A percentile compares a stretch with the other conserved stretches of the same genome.
Evolutionary conservation across 75 land plant species (phyloP).

Genomic region (Pseudotsuga menziesii): DNA sequence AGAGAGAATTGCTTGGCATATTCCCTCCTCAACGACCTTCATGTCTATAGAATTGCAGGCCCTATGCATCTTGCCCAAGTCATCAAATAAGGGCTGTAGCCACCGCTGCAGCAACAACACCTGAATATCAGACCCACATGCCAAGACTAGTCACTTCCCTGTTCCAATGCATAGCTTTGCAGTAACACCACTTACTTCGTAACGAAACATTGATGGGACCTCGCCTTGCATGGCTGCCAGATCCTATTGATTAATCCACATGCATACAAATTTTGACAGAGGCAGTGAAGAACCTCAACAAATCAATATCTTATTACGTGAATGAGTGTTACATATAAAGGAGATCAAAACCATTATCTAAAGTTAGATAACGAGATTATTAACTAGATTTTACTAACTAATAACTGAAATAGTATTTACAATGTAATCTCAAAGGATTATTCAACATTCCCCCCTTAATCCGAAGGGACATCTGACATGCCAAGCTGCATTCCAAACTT

Average conservation of each 20-base stretch:
- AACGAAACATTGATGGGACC: constrained; percentile 50
- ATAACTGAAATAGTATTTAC: no score
- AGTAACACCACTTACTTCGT: constrained; percentile 72
- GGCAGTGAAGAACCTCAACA: no score
- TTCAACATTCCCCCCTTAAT: no score
- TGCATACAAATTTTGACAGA: constrained; percentile 42
- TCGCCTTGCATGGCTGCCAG: constrained; percentile 54
- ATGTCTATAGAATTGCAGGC: constrained; percentile 69
- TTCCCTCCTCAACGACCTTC: constrained; percentile 82
- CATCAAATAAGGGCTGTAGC: constrained; percentile 70
- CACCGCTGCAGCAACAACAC: constrained; percentile 56
- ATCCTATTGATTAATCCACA: constrained; percentile 65
- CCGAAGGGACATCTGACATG: no score
- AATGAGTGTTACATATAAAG: no score
- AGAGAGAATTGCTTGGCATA: constrained; percentile 71
- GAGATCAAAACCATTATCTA: no score
- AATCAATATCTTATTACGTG: no score
- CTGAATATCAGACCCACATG: constrained; percentile 50
- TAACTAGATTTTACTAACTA: no score
- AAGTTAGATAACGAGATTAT: no score
- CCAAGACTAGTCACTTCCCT: constrained; percentile 74
- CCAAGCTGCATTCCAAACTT: no score
- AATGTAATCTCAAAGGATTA: no score
- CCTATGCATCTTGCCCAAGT: constrained; percentile 75
- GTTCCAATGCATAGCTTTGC: constrained; percentile 79